phyloP scores from a whole-genome alignment of 1,139 yeast genomes.

The Schizosaccharomyces versatilis region DNA sequence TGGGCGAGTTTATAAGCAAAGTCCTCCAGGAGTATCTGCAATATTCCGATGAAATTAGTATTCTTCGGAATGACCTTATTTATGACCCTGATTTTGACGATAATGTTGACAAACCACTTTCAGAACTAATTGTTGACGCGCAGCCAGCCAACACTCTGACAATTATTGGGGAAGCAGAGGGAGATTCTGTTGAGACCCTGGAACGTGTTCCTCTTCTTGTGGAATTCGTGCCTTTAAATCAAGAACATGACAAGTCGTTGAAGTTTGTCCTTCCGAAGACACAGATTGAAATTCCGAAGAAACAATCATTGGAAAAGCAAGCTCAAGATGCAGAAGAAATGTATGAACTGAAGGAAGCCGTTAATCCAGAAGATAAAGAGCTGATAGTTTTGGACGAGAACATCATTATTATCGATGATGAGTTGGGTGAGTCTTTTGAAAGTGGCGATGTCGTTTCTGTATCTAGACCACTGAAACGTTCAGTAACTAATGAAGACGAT shows the following conservation, averaged over 20 bases:
- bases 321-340: too few relatives aligned
- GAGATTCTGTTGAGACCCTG: conserved; percentile 17
- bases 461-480: too few relatives aligned
- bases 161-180: conserved; percentile 53
- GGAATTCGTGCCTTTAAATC: not conserved
- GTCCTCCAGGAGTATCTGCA: conserved; percentile 27
- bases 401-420: too few relatives aligned
- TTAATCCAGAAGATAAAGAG: too few relatives aligned
- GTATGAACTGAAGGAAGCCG: too few relatives aligned
- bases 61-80: conserved; percentile 42
- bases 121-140: conserved; percentile 29
- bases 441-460: too few relatives aligned
- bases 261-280: too few relatives aligned
- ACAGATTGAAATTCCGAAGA: too few relatives aligned
- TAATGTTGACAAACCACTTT: conserved; percentile 30
- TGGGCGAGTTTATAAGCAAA: conserved; percentile 25
- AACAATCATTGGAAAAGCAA: too few relatives aligned
- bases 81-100: conserved; percentile 85
- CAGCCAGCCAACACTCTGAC: conserved; percentile 35
- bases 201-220: not conserved
- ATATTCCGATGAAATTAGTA: conserved; percentile 44
- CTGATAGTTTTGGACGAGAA: too few relatives aligned
- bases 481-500: too few relatives aligned
- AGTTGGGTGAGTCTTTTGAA: too few relatives aligned
- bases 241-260: not conserved